These are phyloP conservation scores for Hyphopichia burtonii DNA, from an alignment of 1,139 yeast species.

Conservation along the genomic window DNA sequence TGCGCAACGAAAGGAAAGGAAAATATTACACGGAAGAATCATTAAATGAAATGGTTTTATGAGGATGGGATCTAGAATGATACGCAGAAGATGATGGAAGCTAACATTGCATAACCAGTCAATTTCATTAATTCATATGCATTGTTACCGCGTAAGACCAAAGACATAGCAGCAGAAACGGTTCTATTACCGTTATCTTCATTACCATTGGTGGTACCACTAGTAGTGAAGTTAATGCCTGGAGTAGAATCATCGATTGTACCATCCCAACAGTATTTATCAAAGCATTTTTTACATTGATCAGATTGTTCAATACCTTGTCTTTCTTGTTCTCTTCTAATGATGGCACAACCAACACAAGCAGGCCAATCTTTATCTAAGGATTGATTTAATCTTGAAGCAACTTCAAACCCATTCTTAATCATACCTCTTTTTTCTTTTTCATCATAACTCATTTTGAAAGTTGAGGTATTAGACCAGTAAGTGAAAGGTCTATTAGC, in stretches of 20 bases:
- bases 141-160: slow-evolving; percentile 5
- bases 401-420: slow-evolving; percentile 76
- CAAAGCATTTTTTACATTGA: slow-evolving; percentile 73
- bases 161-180: slow-evolving; percentile 13
- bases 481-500: slow-evolving; percentile 75
- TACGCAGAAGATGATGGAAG: slow-evolving; percentile 7
- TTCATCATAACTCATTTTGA: slow-evolving; percentile 59
- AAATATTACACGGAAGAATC: neutral
- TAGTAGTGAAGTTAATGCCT: slow-evolving; percentile 43
- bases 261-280: slow-evolving; percentile 84
- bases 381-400: slow-evolving; percentile 71
- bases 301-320: slow-evolving; percentile 59
- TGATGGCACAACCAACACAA: slow-evolving; percentile 87
- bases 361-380: slow-evolving; percentile 71
- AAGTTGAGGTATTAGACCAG: slow-evolving; percentile 71
- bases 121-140: slow-evolving; percentile 7
- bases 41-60: no score
- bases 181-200: slow-evolving; percentile 20
- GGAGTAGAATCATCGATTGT: slow-evolving; percentile 20
- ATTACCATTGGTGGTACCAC: slow-evolving; percentile 43
- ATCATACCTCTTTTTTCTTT: slow-evolving; percentile 62
- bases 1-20: no score
- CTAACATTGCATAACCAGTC: slow-evolving; percentile 13
- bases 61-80: slow-evolving; percentile 6
- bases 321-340: slow-evolving; percentile 81